Conservation (phyloP, 495 filamentous ascomycete species). For the Rostrohypoxylon terebratum region DNA sequence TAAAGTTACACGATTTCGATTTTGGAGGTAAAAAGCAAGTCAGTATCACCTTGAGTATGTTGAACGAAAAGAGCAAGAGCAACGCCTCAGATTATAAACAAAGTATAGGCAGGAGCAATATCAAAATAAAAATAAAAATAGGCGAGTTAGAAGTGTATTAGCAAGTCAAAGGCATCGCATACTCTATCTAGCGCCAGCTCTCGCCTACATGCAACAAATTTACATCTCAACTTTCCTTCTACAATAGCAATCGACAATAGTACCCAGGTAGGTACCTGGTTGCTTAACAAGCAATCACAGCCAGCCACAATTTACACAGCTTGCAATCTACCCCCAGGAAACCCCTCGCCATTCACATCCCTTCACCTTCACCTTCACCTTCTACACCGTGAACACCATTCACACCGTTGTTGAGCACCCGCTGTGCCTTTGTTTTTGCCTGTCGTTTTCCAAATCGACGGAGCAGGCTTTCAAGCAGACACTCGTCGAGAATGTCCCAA, state of each 20-base stretch:
- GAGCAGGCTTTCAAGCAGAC: slow-evolving; percentile 64
- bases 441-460: slow-evolving; percentile 47
- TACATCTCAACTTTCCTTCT: not conserved
- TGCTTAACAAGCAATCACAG: not conserved
- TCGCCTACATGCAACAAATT: not conserved
- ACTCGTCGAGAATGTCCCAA: slow-evolving; percentile 54
- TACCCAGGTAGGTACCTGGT: not conserved
- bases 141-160: not conserved
- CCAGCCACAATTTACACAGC: not conserved
- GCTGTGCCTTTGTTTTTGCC: slow-evolving; percentile 22
- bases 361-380: not conserved
- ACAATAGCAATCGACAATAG: too few relatives aligned
- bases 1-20: not conserved
- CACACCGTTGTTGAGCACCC: not conserved
- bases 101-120: too few relatives aligned
- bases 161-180: not conserved
- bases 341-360: not conserved
- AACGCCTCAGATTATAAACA: not conserved
- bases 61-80: not conserved
- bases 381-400: not conserved
- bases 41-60: not conserved
- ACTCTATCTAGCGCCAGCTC: not conserved
- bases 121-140: not conserved
- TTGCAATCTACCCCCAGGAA: not conserved
- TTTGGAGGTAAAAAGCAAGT: not conserved